phyloP scores from a whole-genome alignment of 2,329 filamentous ascomycete species.

The Sclerotinia nivalis region DNA sequence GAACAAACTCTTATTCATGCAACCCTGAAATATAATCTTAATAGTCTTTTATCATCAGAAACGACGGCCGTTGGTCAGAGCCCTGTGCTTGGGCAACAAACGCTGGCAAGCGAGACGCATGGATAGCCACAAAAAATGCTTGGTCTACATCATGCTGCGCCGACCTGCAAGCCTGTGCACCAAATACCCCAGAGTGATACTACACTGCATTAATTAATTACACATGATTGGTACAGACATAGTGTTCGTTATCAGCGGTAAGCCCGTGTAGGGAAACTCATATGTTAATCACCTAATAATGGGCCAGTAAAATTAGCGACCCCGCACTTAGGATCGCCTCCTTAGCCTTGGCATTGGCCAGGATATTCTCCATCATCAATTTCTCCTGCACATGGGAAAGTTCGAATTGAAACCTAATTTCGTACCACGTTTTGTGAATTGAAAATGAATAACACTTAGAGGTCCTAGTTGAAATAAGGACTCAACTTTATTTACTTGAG shows the following conservation, averaged over 20 bases:
- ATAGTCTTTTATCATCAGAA: background rate
- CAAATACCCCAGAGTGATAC: background rate
- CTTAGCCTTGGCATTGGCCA: too few species aligned
- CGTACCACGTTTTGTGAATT: background rate
- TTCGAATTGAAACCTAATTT: too few species aligned
- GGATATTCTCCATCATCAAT: too few species aligned
- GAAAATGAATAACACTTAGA: background rate
- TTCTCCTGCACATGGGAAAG: too few species aligned
- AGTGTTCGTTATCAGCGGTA: background rate
- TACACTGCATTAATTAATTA: background rate
- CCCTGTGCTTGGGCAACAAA: background rate
- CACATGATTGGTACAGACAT: background rate
- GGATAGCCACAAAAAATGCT: constrained; percentile 4
- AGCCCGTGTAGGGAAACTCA: background rate
- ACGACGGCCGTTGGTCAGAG: background rate
- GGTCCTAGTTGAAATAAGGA: background rate
- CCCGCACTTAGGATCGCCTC: too few species aligned
- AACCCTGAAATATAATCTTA: background rate
- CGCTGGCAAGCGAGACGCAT: background rate
- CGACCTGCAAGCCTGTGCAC: background rate
- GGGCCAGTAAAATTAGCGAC: too few species aligned
- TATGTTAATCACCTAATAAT: too few species aligned
- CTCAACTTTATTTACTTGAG: background rate
- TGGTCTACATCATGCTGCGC: constrained; percentile 15
- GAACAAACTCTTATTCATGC: background rate